phyloP scores from a whole-genome alignment of 169 alveolate species.

The Eimeria necatrix region DNA sequence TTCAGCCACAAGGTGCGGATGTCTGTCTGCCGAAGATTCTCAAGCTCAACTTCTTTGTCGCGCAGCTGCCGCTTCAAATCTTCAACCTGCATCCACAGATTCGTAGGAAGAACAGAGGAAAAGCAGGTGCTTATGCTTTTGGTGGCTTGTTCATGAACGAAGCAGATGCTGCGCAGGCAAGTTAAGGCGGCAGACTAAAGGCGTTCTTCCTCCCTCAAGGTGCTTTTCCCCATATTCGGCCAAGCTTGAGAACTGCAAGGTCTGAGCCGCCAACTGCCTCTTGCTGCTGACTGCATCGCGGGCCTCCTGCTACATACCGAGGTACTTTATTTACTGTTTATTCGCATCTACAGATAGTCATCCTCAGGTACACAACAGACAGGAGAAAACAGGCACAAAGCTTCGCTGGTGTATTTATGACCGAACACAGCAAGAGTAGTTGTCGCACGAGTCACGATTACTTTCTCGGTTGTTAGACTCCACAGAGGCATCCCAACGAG shows the following conservation, averaged over 20 bases:
- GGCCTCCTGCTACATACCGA: background rate
- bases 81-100: constrained; percentile 55
- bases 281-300: background rate
- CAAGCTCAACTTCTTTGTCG: constrained; percentile 78
- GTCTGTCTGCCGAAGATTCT: constrained; percentile 74
- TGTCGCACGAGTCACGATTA: constrained; percentile 52
- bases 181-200: too few species aligned
- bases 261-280: background rate
- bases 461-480: constrained; percentile 96
- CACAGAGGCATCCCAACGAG: constrained; percentile 97
- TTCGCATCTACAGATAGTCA: too few species aligned
- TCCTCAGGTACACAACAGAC: too few species aligned
- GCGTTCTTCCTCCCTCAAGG: too few species aligned
- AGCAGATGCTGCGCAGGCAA: background rate
- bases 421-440: too few species aligned
- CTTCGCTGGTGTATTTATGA: too few species aligned
- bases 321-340: too few species aligned
- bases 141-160: background rate
- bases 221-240: too few species aligned
- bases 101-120: background rate
- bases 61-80: constrained; percentile 81
- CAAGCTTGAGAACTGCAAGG: background rate
- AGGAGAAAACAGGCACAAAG: too few species aligned
- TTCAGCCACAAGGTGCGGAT: constrained; percentile 80
- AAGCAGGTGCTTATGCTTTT: background rate